Base-by-base conservation (phyloP, 352 stramenopile genomes). In the Phytophthora aleatoria region DNA sequence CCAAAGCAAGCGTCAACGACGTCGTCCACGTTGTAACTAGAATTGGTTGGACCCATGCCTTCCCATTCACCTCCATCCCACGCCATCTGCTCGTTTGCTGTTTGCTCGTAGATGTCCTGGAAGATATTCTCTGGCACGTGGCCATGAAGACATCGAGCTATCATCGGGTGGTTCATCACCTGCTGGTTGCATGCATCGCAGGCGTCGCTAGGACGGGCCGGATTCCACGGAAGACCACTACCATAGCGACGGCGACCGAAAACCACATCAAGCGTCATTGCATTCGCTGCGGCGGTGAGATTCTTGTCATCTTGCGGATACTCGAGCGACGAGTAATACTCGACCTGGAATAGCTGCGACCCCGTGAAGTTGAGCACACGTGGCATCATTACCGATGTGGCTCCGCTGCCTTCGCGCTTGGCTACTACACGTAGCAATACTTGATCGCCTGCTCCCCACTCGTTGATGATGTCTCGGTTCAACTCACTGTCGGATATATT, bases 351-450 rank as follows among this genome's bases (percentile, higher is more conserved):
- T 5, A 87, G 64, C 44, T 69, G 63, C 5, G 76, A 83, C 10
- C 76, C 78, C 7, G 69, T 83, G 54, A 67, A 67, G 50, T 79
- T 78, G 31, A 85, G 65, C 6, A 83, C 62, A 5, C 71, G 63
- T 42, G 79, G 79, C 39, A 85, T 64, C 50, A 85, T 53, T 9
- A 51, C 45, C 2, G 69, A 72, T 0, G 61, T 58, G 1, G 44
- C 57, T 10, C 63, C 63, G 16, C 56, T 54, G 2, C 50, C 70
- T 24, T 67, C 15, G 9, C 77, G 52, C 9, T 67, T 48, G 3
- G 64, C 71, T 35, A 39, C 63, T 13, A 85, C 47, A 5, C 72
- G 79, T 16, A 88, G 51, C 33, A 85, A 62, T 0, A 88, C 64
- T 52, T 87, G 76, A 52, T 87, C 76, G 3, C 57, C 72, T 13